Base-by-base conservation (phyloP, 2,329 filamentous ascomycete genomes). In the Trichophyton mentagrophytes region DNA sequence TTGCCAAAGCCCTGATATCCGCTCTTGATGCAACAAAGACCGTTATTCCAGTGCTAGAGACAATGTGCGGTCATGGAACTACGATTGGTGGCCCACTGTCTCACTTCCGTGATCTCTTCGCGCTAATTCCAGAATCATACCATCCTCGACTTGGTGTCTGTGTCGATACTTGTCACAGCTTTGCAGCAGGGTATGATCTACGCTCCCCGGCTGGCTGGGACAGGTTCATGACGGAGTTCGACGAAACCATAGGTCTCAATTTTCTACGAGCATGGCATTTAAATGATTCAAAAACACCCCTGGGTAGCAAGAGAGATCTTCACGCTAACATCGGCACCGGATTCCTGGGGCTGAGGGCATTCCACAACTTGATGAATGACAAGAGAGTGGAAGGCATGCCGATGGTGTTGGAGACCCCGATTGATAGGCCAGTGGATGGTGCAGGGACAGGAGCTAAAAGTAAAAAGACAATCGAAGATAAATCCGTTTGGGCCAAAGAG, bases 321-420 rank as follows among this genome's bases (percentile, higher is more conserved):
- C 93, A 99, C 74, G 90, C 92, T 65, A 97, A 96, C 71, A 97
- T 99, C 64, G 93, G 93, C 27, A 95, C 90, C 0, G 93, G 93
- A 0, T 99, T 95, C 70, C 80, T 99, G 0, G 93, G 93, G 0
- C 80, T 99, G 15, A 83, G 88, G 22, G 88, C 91, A 1, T 99
- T 99, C 73, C 89, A 96, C 75, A 89, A 86, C 69, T 77, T 99
- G 62, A 86, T 97, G 79, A 97, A 97, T 72, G 85, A 90, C 68
- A 78, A 80, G 27, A 78, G 83, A 1, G 87, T 97, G 62, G 82
- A 87, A 66, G 84, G 84, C 27, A 74, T 96, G 68, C 93, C 93
- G 3, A 90, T 99, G 84, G 85, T 99, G 1, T 81, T 99, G 6
- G 93, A 99, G 77, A 99, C 93, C n/a, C 93, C 93, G 4, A 92